Evolutionary conservation across 441 rosid species (phyloP).

Genomic region (Aquilaria agallochum): DNA sequence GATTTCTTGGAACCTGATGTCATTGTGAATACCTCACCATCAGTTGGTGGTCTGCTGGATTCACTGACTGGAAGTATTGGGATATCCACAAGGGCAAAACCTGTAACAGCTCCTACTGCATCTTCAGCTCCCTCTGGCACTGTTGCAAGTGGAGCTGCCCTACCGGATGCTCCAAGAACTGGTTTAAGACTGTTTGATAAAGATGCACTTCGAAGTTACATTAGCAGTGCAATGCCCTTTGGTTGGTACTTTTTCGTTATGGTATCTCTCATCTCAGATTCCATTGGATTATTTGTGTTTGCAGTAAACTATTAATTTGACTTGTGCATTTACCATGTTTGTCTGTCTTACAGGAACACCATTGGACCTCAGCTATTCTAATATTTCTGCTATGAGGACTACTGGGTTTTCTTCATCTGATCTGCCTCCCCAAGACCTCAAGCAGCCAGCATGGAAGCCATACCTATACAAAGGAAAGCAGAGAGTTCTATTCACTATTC

Average conservation of each 20-base stretch:
- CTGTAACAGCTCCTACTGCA: conserved; percentile 75
- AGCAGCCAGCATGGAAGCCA: conserved; percentile 97
- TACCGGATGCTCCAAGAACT: conserved; percentile 67
- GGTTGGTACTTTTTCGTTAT: conserved; percentile 56
- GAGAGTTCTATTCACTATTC: conserved; percentile 71
- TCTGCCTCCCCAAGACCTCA: conserved; percentile 68
- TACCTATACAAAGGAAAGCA: conserved; percentile 90
- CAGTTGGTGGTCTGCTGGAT: conserved; percentile 95
- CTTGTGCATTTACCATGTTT: conserved; percentile 11
- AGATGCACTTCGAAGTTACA: conserved; percentile 74
- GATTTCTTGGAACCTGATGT: conserved; percentile 87
- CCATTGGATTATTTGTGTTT: conserved; percentile 14
- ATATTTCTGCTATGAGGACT: conserved; percentile 54
- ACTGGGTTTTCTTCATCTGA: conserved; percentile 86
- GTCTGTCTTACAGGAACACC: conserved; percentile 57
- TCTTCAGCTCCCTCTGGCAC: conserved; percentile 55
- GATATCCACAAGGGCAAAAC: conserved; percentile 82
- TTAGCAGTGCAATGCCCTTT: conserved; percentile 82
- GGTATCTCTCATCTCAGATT: conserved; percentile 21
- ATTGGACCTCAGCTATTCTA: conserved; percentile 74
- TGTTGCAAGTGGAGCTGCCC: conserved; percentile 41
- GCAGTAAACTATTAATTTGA: conserved; percentile 14
- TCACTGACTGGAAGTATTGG: conserved; percentile 95
- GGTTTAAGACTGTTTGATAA: conserved; percentile 78
- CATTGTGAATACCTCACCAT: conserved; percentile 63